Percentiles rank a stretch among this genome's conserved stretches.
Conservation (phyloP, 2,329 filamentous ascomycete species). For the Calonectria pteridis region DNA sequence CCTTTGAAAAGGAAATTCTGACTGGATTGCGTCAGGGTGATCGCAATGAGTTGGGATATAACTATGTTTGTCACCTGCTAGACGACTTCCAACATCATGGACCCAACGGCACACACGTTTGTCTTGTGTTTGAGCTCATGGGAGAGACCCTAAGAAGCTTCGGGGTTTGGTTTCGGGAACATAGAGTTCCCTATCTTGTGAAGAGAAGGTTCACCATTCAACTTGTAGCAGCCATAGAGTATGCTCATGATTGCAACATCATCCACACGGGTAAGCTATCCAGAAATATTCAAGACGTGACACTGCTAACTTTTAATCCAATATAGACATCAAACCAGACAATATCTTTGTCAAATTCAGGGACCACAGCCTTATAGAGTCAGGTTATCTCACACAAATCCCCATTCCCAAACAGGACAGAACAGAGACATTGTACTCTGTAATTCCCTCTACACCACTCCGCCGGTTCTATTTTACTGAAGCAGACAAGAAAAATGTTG, state of each 20-base stretch:
- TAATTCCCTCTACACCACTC: background rate
- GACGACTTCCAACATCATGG: background rate
- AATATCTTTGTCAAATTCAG: background rate
- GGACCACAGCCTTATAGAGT: background rate
- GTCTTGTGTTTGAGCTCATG: background rate
- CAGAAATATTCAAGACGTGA: background rate
- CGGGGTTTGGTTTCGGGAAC: background rate
- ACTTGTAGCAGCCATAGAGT: background rate
- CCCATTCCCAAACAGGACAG: background rate
- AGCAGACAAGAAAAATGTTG: background rate
- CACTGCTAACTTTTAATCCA: background rate
- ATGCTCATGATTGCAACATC: background rate
- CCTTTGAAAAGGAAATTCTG: too few relatives aligned
- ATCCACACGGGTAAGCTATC: background rate
- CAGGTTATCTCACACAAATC: background rate
- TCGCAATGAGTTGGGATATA: background rate
- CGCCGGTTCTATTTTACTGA: background rate
- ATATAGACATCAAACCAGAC: background rate
- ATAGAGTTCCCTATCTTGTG: background rate
- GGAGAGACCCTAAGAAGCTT: background rate
- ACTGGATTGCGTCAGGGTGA: background rate
- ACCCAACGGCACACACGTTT: background rate
- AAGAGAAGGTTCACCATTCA: background rate
- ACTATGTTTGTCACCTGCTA: background rate
- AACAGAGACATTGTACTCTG: background rate